Conservation (phyloP, 73 alveolate genomes). For the Paramecium caudatum region DNA sequence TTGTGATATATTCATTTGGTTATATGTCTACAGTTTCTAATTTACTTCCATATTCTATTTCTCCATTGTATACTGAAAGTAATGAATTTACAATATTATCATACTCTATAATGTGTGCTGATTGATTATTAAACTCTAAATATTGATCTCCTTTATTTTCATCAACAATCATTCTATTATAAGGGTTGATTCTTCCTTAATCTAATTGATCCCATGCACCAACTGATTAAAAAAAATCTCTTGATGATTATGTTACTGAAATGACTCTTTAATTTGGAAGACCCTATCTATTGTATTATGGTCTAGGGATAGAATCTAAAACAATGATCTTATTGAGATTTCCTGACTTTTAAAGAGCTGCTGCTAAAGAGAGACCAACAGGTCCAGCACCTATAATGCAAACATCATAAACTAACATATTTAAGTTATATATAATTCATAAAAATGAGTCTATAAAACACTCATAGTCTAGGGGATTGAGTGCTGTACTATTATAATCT, state of each 20-base stretch:
- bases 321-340: not conserved
- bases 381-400: conserved; percentile 57
- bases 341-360: not conserved
- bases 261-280: conserved; percentile 53
- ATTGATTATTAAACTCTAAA: conserved; percentile 51
- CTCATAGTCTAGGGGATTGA: conserved; percentile 20
- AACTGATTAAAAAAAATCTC: conserved; percentile 67
- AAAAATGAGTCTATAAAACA: conserved; percentile 11
- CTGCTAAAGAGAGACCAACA: conserved; percentile 18
- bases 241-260: conserved; percentile 55
- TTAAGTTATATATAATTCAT: too few relatives aligned
- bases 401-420: conserved; percentile 27
- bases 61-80: conserved; percentile 36
- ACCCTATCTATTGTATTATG: not conserved
- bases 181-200: conserved; percentile 48
- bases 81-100: conserved; percentile 69
- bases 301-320: conserved; percentile 7
- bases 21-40: conserved; percentile 46
- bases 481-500: conserved; percentile 5
- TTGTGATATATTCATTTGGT: conserved; percentile 41
- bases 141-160: conserved; percentile 35
- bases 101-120: conserved; percentile 69
- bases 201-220: conserved; percentile 76
- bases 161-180: conserved; percentile 57
- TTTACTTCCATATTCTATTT: conserved; percentile 57